phyloP scores from a whole-genome alignment of 2,329 filamentous ascomycete genomes.

The Xylaria sp. region DNA sequence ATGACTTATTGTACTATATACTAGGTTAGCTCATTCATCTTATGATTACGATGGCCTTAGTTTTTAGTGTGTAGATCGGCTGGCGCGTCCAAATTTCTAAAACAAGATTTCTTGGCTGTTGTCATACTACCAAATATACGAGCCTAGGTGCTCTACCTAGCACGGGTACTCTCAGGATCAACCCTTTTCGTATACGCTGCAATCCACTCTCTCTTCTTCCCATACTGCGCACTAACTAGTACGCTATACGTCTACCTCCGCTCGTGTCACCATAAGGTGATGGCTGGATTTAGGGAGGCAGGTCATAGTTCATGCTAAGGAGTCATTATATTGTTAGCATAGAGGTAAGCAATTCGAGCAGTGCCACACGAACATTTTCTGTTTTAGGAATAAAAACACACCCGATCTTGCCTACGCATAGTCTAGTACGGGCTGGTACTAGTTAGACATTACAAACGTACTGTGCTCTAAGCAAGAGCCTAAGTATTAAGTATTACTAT shows the following conservation, averaged over 20 bases:
- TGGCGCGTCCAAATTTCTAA: slow-evolving; percentile 6
- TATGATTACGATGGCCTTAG: background rate
- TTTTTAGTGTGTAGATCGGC: background rate
- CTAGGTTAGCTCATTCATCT: background rate
- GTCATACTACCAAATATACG: slow-evolving; percentile 9
- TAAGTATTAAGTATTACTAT: too few species aligned
- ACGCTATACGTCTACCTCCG: background rate
- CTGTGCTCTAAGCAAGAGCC: background rate
- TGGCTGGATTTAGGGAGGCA: background rate
- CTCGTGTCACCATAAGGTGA: background rate
- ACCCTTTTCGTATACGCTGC: background rate
- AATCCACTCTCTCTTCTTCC: background rate
- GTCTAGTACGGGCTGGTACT: background rate
- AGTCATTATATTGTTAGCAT: slow-evolving; percentile 7
- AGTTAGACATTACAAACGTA: background rate
- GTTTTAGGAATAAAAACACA: slow-evolving; percentile 23
- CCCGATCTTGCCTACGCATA: background rate
- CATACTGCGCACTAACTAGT: background rate
- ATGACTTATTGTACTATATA: background rate
- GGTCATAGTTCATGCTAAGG: background rate
- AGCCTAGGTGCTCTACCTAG: background rate
- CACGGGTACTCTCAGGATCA: background rate
- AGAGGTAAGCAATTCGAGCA: slow-evolving; percentile 14
- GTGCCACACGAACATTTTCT: slow-evolving; percentile 17
- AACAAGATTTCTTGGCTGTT: slow-evolving; percentile 2